Evolutionary conservation across 108 stramenopile species (phyloP).

Genomic region (Nannochloropsis oceanica): DNA sequence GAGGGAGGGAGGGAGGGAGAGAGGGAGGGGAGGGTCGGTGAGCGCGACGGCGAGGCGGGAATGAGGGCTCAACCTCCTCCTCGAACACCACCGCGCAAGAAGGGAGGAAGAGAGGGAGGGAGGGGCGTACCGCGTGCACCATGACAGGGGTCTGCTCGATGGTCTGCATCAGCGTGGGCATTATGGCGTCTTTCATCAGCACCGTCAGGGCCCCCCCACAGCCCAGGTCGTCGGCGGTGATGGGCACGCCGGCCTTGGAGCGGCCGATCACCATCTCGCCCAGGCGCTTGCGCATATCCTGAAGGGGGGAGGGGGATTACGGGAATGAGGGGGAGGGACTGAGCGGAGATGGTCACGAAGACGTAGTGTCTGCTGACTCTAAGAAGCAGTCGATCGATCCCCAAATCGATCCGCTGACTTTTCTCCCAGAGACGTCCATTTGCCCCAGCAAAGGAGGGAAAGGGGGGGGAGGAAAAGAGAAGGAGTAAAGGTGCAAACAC

Average conservation of each 20-base stretch:
- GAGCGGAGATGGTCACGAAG: too few relatives aligned
- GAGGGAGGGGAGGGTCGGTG: not conserved
- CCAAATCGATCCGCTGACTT: too few relatives aligned
- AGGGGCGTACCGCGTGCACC: constrained; percentile 92
- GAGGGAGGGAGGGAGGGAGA: not conserved
- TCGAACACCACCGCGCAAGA: too few relatives aligned
- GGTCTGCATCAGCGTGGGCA: constrained; percentile 86
- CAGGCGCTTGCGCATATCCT: constrained; percentile 75
- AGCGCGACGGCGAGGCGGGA: too few relatives aligned
- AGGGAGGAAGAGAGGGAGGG: too few relatives aligned
- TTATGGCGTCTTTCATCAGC: constrained; percentile 58
- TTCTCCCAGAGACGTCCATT: too few relatives aligned
- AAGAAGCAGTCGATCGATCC: too few relatives aligned
- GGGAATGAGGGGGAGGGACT: too few relatives aligned
- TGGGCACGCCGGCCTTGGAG: constrained; percentile 34
- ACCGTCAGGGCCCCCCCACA: constrained; percentile 88
- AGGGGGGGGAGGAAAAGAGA: not conserved
- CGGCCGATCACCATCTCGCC: constrained; percentile 79
- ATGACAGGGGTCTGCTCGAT: constrained; percentile 88
- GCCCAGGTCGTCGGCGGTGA: constrained; percentile 94
- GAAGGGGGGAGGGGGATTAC: constrained; percentile 43
- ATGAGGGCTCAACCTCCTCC: too few relatives aligned
- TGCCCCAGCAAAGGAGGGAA: not conserved
- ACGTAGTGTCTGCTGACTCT: too few relatives aligned
- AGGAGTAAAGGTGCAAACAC: not conserved